Evolutionary conservation across 2,329 filamentous ascomycete species (phyloP), one percentile per base, ranked within the genome.

Genomic region (Aureobasidium uvarum): DNA sequence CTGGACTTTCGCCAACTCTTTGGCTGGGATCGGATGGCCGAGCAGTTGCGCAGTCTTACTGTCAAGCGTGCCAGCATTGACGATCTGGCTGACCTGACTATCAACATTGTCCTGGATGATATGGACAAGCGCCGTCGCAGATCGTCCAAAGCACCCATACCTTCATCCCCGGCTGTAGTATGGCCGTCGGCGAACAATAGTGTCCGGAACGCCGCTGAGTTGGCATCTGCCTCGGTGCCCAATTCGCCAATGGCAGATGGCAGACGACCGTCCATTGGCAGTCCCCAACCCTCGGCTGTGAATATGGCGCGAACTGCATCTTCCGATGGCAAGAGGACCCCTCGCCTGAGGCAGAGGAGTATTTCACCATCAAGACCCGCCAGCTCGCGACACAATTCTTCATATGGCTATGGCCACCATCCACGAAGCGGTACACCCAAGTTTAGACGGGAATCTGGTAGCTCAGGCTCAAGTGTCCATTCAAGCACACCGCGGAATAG

Each of bases 1-100:
- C 89, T 98, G 74, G 95, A 99, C 77, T 97, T 96, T 75, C 87
- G 95, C 68, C 93, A 96, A 72, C 97, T 98, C 79, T 96, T 92
- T 77, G 95, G 95, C 66, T 99, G 95, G 95, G 94, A 99, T 75
- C 87, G 90, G 66, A 80, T 98, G 65, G 90, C 95, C 10, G 95
- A 99, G 74, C 93, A 97, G 76, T 81, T 99, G 68, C 88, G 92
- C 67, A 96, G 92, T 68, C 82, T 99, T 69, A 95, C 91, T 2
- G 82, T 99, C 69, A 96, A 92, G 79, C 87, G 92, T 70, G 94
- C 91, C 64, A 87, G 89, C 68, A 83, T 99, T 51, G 92, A 97
- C 69, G 93, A 99, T 73, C 92, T 92, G 3, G 89, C 89, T 20
- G 95, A 98, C 74, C 85, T 99, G 45, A 81, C 98, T 55, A 91